These are phyloP conservation scores for Paradendryphiella salina DNA, from an alignment of 2,329 filamentous ascomycete species.

Conservation along the genomic window DNA sequence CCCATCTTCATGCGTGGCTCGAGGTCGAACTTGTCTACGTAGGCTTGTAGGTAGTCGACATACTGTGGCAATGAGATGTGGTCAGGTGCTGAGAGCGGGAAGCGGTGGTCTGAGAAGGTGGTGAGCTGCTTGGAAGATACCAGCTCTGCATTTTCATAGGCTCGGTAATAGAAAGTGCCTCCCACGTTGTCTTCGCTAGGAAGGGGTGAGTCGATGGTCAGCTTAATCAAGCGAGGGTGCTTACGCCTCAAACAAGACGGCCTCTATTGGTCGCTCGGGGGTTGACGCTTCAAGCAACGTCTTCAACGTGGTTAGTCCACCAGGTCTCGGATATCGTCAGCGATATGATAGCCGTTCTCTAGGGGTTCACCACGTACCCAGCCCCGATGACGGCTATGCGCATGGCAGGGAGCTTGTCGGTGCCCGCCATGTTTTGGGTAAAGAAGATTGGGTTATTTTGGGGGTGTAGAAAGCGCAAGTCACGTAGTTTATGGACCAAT, in stretches of 20 bases:
- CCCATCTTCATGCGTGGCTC: constrained; percentile 30
- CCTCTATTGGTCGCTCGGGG: constrained; percentile 46
- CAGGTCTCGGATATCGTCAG: constrained; percentile 22
- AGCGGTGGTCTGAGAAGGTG: constrained; percentile 56
- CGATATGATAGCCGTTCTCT: background rate
- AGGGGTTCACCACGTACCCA: constrained; percentile 25
- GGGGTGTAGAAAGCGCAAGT: no score
- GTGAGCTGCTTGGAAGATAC: constrained; percentile 58
- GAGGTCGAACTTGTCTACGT: constrained; percentile 34
- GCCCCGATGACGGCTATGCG: constrained; percentile 37
- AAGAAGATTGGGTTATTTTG: no score
- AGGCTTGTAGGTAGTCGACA: constrained; percentile 36
- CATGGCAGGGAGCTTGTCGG: constrained; percentile 25
- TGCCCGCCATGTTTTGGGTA: constrained; percentile 8
- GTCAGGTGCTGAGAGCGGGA: constrained; percentile 47
- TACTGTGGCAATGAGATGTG: constrained; percentile 40
- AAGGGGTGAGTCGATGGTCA: constrained; percentile 5
- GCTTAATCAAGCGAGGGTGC: background rate
- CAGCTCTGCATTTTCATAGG: constrained; percentile 57
- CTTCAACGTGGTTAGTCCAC: constrained; percentile 35
- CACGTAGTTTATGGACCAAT: no score
- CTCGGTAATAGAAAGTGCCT: constrained; percentile 54
- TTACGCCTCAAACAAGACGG: constrained; percentile 51
- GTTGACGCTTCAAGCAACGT: constrained; percentile 39
- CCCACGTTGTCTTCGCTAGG: constrained; percentile 49